These are phyloP conservation scores for Tulasnella sp. DNA, from an alignment of 768 basidiomycete genomes.

Conservation along the genomic window DNA sequence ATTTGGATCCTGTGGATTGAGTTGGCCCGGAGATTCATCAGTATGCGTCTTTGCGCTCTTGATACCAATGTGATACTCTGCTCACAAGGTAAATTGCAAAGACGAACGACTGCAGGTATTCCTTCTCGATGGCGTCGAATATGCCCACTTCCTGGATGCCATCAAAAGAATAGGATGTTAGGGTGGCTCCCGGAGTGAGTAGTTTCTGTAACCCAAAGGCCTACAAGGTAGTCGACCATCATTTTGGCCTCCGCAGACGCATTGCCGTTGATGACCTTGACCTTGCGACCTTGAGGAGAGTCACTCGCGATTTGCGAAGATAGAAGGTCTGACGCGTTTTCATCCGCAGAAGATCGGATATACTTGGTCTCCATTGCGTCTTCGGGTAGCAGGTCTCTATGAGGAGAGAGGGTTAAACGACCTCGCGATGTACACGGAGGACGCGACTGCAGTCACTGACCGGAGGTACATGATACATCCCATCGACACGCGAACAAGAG, in stretches of 20 bases:
- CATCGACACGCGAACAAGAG: constrained; percentile 17
- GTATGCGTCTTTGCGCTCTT: background rate
- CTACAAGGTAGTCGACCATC: constrained; percentile 68
- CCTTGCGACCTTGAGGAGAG: constrained; percentile 31
- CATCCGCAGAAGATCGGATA: background rate
- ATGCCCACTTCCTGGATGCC: constrained; percentile 69
- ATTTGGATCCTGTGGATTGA: constrained; percentile 49
- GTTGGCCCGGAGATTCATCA: constrained; percentile 17
- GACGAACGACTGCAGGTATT: constrained; percentile 74
- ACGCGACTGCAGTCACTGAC: background rate
- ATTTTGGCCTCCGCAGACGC: constrained; percentile 75
- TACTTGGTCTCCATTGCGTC: constrained; percentile 16
- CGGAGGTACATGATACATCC: constrained; percentile 16
- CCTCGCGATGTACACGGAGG: background rate
- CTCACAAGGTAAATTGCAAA: constrained; percentile 74
- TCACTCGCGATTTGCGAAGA: background rate
- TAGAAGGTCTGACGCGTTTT: background rate
- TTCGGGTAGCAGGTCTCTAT: constrained; percentile 20
- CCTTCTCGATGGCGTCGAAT: constrained; percentile 74
- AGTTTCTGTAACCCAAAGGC: constrained; percentile 25
- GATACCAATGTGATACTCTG: constrained; percentile 1
- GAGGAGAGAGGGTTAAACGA: background rate
- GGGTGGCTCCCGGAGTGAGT: no score
- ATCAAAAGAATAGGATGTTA: no score
- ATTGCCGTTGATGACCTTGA: constrained; percentile 63